phyloP scores from a whole-genome alignment of 2,329 filamentous ascomycete species.

The Fusarium agapanthi region DNA sequence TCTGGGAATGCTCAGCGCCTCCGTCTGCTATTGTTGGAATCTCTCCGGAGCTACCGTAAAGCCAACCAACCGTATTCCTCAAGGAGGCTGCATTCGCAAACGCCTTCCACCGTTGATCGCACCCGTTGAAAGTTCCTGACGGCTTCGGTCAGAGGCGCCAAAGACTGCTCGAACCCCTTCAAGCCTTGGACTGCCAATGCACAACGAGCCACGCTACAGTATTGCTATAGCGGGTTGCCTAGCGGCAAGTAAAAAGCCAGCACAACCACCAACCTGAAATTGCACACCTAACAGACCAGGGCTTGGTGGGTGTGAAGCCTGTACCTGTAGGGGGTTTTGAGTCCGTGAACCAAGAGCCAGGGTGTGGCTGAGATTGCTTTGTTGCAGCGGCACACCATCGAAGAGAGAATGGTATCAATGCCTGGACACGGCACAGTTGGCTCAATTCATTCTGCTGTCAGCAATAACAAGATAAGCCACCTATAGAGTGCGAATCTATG shows the following conservation, averaged over 20 bases:
- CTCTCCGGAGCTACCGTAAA: slow-evolving; percentile 1
- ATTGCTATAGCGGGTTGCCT: slow-evolving; percentile 14
- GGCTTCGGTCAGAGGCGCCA: slow-evolving; percentile 25
- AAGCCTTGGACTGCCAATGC: slow-evolving; percentile 7
- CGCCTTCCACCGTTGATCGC: slow-evolving; percentile 15
- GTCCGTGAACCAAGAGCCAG: slow-evolving; percentile 25
- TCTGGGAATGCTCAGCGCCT: slow-evolving; percentile 22
- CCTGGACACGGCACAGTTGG: slow-evolving; percentile 23
- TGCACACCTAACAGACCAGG: slow-evolving; percentile 31
- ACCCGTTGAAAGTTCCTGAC: slow-evolving; percentile 18
- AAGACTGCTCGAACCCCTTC: slow-evolving; percentile 15
- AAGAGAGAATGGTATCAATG: slow-evolving; percentile 30
- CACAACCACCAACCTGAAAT: slow-evolving; percentile 36
- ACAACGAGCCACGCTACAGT: slow-evolving; percentile 16
- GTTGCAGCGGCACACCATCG: slow-evolving; percentile 21
- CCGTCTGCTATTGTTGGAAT: neutral
- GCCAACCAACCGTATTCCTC: slow-evolving; percentile 10
- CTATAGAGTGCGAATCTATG: neutral
- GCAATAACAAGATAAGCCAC: neutral
- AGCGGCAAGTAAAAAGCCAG: slow-evolving; percentile 16
- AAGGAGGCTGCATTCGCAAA: slow-evolving; percentile 16
- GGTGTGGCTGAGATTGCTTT: slow-evolving; percentile 39
- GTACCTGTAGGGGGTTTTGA: slow-evolving; percentile 24
- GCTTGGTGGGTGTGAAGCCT: slow-evolving; percentile 11
- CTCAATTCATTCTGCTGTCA: neutral